phyloP scores from a whole-genome alignment of 371 early-diverging fungal species.

The Mucor irregularis region DNA sequence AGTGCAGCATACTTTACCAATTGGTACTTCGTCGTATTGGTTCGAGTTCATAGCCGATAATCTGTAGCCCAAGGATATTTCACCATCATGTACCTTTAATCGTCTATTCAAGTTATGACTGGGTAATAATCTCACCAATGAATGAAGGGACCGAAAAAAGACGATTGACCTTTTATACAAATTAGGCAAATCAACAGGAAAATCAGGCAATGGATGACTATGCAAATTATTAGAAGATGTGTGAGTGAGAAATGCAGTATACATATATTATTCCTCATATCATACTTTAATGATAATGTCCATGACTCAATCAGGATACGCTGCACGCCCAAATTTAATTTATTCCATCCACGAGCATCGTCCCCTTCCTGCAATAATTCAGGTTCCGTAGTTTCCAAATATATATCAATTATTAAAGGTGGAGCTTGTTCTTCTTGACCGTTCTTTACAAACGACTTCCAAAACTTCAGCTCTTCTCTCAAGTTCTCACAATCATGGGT shows the following conservation, averaged over 20 bases:
- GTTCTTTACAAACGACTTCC: conserved; percentile 53
- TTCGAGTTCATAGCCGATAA: conserved; percentile 45
- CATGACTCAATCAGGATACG: conserved; percentile 76
- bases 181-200: conserved; percentile 70
- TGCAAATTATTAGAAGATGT: background rate
- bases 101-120: conserved; percentile 60
- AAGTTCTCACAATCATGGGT: conserved; percentile 68
- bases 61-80: conserved; percentile 64
- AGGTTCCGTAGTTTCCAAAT: conserved; percentile 15
- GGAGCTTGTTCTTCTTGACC: conserved; percentile 56
- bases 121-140: conserved; percentile 77
- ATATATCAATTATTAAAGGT: conserved; percentile 12
- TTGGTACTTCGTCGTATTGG: conserved; percentile 52
- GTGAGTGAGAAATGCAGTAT: background rate
- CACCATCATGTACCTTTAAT: conserved; percentile 26
- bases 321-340: conserved; percentile 6
- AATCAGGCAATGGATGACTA: conserved; percentile 39
- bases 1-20: conserved; percentile 41
- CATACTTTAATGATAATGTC: conserved; percentile 71
- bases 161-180: conserved; percentile 86
- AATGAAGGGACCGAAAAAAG: conserved; percentile 82
- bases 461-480: conserved; percentile 69
- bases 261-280: background rate
- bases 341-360: conserved; percentile 3
- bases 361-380: conserved; percentile 16